Percentiles rank a stretch among this genome's conserved stretches.
Evolutionary conservation across 2,329 filamentous ascomycete species (phyloP).

Genomic region (Nothophaeocryptopus gaeumannii): DNA sequence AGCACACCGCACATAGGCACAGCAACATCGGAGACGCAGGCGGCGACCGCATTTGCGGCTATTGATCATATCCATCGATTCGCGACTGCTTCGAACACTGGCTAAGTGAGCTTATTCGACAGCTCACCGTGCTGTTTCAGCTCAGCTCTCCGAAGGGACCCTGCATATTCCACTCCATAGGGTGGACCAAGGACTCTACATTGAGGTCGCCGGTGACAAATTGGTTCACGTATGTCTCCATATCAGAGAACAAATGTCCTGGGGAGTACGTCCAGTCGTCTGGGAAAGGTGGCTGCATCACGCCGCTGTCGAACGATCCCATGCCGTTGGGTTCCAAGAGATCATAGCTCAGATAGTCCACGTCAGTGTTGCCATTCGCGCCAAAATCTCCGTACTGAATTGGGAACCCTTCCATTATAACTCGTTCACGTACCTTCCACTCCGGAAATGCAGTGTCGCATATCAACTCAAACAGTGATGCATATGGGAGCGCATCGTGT

Average conservation of each 20-base stretch:
- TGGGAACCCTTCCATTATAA: neutral
- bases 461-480: conserved; percentile 7
- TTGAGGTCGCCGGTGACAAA: conserved; percentile 11
- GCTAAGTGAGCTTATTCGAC: neutral
- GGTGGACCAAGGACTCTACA: conserved; percentile 4
- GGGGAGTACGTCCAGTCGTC: conserved; percentile 11
- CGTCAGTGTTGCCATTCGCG: too few species aligned
- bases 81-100: neutral
- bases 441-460: conserved; percentile 1
- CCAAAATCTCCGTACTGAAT: too few species aligned
- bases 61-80: conserved; percentile 27
- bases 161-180: conserved; percentile 4
- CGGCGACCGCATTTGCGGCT: conserved; percentile 37
- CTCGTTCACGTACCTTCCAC: conserved; percentile 4
- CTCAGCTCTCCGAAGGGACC: neutral
- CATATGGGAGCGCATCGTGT: conserved; percentile 6
- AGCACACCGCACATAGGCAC: conserved; percentile 49
- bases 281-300: neutral
- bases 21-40: conserved; percentile 41
- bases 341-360: too few species aligned
- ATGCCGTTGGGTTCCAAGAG: neutral
- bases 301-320: neutral
- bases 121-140: neutral
- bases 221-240: conserved; percentile 12
- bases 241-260: conserved; percentile 10